A percentile compares a stretch with the other conserved stretches of the same genome.
phyloP scores from a whole-genome alignment of 1,139 yeast species.

The Candida gigantensis region DNA sequence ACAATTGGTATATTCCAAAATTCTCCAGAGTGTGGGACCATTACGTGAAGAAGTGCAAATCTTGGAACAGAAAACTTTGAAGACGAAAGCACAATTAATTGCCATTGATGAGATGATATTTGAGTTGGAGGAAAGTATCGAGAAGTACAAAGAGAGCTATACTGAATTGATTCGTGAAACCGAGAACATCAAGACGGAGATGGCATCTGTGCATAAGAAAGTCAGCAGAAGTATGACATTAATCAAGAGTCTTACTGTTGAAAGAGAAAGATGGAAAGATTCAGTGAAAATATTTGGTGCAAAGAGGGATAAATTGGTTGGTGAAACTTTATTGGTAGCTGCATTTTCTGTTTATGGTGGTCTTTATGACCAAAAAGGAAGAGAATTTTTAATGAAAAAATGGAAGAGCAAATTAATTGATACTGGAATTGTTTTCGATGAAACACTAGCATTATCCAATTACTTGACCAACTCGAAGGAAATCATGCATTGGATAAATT shows the following conservation, averaged over 20 bases:
- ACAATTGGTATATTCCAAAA: constrained; percentile 69
- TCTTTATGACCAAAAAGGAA: constrained; percentile 50
- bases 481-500: constrained; percentile 50
- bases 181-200: constrained; percentile 72
- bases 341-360: constrained; percentile 68
- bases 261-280: constrained; percentile 74
- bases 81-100: constrained; percentile 65
- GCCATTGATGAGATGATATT: constrained; percentile 81
- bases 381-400: constrained; percentile 35
- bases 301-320: constrained; percentile 53
- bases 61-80: constrained; percentile 61
- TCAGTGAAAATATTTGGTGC: constrained; percentile 53
- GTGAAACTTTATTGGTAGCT: constrained; percentile 65
- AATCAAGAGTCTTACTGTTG: constrained; percentile 64
- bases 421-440: constrained; percentile 45
- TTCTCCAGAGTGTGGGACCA: constrained; percentile 75
- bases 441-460: constrained; percentile 31
- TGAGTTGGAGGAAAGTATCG: constrained; percentile 73
- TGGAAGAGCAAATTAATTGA: constrained; percentile 47
- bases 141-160: constrained; percentile 64
- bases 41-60: constrained; percentile 62
- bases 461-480: constrained; percentile 42
- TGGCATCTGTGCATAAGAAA: constrained; percentile 60
- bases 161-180: constrained; percentile 75
- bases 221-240: constrained; percentile 65